Evolutionary conservation across 75 land plant genomes (phyloP).

Genomic region (Chamaecyparis obtusa): DNA sequence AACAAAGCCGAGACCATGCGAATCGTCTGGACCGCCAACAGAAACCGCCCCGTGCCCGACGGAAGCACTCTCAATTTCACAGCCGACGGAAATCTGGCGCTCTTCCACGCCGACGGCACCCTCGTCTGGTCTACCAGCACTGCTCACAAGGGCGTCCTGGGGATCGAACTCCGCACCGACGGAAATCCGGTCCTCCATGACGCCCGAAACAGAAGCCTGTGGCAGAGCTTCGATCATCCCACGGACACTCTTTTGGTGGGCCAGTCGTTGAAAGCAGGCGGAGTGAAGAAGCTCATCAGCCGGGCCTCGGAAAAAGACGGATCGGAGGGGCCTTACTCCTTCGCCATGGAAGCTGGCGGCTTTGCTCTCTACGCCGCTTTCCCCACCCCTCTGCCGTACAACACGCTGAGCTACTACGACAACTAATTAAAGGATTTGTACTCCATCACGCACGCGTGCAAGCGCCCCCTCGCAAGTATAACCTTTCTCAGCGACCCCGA

Average conservation of each 20-base stretch:
- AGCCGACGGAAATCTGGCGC: constrained; percentile 33
- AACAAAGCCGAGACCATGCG: constrained; percentile 16
- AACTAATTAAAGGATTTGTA: not conserved
- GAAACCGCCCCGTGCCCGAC: constrained; percentile 33
- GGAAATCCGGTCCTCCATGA: constrained; percentile 53
- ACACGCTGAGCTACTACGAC: constrained; percentile 14
- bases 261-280: constrained; percentile 25
- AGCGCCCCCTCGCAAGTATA: not conserved
- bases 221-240: constrained; percentile 67
- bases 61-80: constrained; percentile 34
- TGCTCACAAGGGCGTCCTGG: constrained; percentile 27
- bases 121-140: constrained; percentile 45
- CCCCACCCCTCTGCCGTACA: not conserved
- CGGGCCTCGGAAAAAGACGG: constrained; percentile 22
- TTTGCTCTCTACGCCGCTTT: constrained; percentile 25
- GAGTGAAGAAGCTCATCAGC: constrained; percentile 20
- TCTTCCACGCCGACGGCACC: constrained; percentile 31
- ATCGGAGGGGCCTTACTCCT: constrained; percentile 26
- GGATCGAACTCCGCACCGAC: constrained; percentile 21
- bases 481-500: constrained; percentile 17
- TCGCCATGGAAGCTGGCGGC: constrained; percentile 25
- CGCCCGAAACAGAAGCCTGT: constrained; percentile 19
- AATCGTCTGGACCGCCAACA: constrained; percentile 59
- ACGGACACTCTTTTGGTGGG: constrained; percentile 55
- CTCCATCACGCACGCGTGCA: constrained; percentile 3